A percentile compares a stretch with the other conserved stretches of the same genome.
phyloP scores from a whole-genome alignment of 441 rosid species.

The Corymbia calophylla region DNA sequence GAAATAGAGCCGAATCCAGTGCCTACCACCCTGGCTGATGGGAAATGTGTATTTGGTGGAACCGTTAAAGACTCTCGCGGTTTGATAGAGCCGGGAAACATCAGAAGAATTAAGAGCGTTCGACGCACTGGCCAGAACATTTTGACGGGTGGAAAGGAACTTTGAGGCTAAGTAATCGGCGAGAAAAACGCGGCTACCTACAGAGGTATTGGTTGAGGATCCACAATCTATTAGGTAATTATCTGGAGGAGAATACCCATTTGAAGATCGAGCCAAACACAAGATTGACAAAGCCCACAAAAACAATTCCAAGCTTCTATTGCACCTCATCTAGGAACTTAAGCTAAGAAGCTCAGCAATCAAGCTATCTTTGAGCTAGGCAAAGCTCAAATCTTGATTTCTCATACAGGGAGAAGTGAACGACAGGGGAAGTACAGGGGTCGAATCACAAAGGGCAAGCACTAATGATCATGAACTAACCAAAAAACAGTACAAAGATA shows the following conservation, averaged over 20 bases:
- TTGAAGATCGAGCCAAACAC: constrained; percentile 33
- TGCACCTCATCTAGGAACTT: constrained; percentile 19
- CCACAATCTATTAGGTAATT: constrained; percentile 78
- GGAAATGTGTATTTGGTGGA: constrained; percentile 58
- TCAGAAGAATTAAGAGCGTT: constrained; percentile 20
- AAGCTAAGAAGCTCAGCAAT: background rate
- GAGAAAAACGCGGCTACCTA: constrained; percentile 47
- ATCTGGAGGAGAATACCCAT: constrained; percentile 62
- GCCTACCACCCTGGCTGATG: constrained; percentile 49
- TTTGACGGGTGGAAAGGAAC: constrained; percentile 42
- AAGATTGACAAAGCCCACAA: constrained; percentile 28
- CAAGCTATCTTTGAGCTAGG: background rate
- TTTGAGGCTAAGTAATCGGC: constrained; percentile 61
- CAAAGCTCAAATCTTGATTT: constrained; percentile 10
- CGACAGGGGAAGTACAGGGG: background rate
- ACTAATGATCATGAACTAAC: background rate
- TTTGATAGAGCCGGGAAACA: constrained; percentile 44
- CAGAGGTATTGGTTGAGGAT: constrained; percentile 42
- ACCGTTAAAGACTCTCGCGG: constrained; percentile 61
- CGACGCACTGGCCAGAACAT: constrained; percentile 30
- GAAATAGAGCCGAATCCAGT: constrained; percentile 90
- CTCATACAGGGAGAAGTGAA: background rate
- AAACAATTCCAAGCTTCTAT: constrained; percentile 7
- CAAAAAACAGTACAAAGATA: background rate
- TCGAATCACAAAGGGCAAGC: background rate